These are phyloP conservation scores for Penicillium sp. DNA, from an alignment of 2,329 filamentous ascomycete genomes.

Conservation along the genomic window DNA sequence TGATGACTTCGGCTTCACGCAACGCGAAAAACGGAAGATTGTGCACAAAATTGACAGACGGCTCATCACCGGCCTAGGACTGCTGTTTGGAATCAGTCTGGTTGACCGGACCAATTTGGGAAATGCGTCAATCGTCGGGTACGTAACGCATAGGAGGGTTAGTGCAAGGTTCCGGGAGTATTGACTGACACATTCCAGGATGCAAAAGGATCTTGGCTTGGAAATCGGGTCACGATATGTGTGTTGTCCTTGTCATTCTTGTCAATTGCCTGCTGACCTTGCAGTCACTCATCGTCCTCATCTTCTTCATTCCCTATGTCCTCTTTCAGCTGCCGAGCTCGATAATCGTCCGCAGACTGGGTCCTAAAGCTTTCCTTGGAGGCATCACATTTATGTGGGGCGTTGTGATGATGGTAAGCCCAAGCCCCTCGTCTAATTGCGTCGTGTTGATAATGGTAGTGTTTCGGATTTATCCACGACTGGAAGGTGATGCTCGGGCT, in stretches of 20 bases:
- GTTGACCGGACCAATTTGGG: conserved; percentile 17
- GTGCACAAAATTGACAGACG: conserved; percentile 14
- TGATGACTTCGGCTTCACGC: conserved; percentile 3
- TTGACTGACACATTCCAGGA: conserved; percentile 65
- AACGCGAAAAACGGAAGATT: conserved; percentile 1
- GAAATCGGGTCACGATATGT: conserved; percentile 29
- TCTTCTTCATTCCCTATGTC: conserved; percentile 47
- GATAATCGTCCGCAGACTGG: conserved; percentile 41
- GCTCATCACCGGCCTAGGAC: conserved; percentile 8
- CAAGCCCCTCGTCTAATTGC: not conserved
- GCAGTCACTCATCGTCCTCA: conserved; percentile 29
- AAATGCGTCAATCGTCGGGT: conserved; percentile 16
- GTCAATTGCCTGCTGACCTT: not conserved
- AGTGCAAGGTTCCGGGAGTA: conserved; percentile 50
- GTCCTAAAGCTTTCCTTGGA: conserved; percentile 38
- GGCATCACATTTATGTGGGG: conserved; percentile 41
- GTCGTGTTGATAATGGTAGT: not conserved
- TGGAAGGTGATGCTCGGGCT: conserved; percentile 56
- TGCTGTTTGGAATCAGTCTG: conserved; percentile 12
- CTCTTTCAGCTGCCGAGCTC: conserved; percentile 44
- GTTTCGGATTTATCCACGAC: conserved; percentile 37
- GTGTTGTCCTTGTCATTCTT: not conserved
- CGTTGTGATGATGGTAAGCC: conserved; percentile 42
- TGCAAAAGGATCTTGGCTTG: conserved; percentile 31
- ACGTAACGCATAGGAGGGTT: not conserved